A percentile compares a stretch with the other conserved stretches of the same genome.
phyloP scores from a whole-genome alignment of 441 rosid species.

The Eruca vesicaria region DNA sequence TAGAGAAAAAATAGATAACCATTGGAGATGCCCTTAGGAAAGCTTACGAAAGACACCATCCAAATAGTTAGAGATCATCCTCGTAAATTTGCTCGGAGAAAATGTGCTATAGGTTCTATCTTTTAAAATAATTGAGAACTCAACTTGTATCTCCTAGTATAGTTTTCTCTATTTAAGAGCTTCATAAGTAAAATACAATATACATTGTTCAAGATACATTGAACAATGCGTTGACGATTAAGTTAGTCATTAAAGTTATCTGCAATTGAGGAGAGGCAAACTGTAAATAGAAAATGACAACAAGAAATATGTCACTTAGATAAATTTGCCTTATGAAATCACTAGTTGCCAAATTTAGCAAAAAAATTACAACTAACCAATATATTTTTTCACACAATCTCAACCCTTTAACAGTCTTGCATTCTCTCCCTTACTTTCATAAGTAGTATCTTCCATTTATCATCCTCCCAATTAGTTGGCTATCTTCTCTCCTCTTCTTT shows the following conservation, averaged over 20 bases:
- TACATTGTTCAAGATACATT: too few species aligned
- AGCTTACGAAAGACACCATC: too few species aligned
- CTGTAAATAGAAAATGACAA: conserved; percentile 19
- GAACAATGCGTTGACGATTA: too few species aligned
- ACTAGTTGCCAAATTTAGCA: conserved; percentile 23
- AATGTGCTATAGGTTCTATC: too few species aligned
- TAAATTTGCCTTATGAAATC: conserved; percentile 24
- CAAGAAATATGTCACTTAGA: conserved; percentile 17
- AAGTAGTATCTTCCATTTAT: conserved; percentile 13
- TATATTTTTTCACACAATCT: conserved; percentile 13
- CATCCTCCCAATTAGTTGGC: conserved; percentile 3
- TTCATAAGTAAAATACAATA: too few species aligned
- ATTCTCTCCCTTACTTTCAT: conserved; percentile 15
- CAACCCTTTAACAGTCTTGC: conserved; percentile 23
- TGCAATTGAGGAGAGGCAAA: background rate
- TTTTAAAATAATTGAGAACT: too few species aligned
- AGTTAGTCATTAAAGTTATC: conserved; percentile 5
- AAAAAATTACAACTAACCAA: conserved; percentile 25
- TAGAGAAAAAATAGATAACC: too few species aligned
- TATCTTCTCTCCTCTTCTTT: conserved; percentile 8
- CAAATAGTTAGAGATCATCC: too few species aligned
- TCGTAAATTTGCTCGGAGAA: too few species aligned
- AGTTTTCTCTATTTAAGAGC: too few species aligned
- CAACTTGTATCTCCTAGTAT: too few species aligned
- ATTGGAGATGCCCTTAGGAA: too few species aligned